Evolutionary conservation across 2,329 filamentous ascomycete species (phyloP).

Genomic region (Aspergillus bombycis): DNA sequence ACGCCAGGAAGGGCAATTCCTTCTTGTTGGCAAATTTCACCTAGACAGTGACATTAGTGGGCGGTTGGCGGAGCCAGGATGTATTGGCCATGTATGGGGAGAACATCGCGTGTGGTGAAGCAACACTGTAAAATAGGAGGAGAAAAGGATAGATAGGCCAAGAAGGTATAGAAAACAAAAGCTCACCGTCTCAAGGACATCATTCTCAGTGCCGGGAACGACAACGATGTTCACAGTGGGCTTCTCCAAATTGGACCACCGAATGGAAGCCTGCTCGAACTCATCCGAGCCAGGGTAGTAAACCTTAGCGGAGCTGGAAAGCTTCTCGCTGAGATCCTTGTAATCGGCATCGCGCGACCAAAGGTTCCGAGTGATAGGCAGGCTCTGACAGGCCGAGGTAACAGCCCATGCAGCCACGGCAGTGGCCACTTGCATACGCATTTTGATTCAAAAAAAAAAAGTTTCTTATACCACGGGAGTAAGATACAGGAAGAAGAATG

Average conservation of each 20-base stretch:
- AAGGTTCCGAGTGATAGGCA: background rate
- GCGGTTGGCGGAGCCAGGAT: too few relatives aligned
- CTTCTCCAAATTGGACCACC: conserved; percentile 51
- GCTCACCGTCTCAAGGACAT: conserved; percentile 51
- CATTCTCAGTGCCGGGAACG: conserved; percentile 51
- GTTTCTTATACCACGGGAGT: too few relatives aligned
- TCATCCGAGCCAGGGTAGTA: conserved; percentile 46
- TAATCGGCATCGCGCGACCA: conserved; percentile 15
- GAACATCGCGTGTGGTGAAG: background rate
- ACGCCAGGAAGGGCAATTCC: conserved; percentile 56
- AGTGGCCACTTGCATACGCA: conserved; percentile 17
- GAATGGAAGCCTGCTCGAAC: conserved; percentile 43
- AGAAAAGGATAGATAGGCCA: conserved; percentile 23
- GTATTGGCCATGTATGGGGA: too few relatives aligned
- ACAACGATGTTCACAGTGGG: conserved; percentile 53
- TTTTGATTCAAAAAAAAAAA: too few relatives aligned
- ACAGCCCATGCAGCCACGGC: conserved; percentile 31
- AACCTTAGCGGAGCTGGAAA: conserved; percentile 46
- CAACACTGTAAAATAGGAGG: background rate
- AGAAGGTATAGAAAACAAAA: too few relatives aligned
- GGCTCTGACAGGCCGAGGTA: conserved; percentile 9
- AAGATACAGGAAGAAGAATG: too few relatives aligned
- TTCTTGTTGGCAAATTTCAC: conserved; percentile 54
- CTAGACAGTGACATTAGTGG: conserved; percentile 26
- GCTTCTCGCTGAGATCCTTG: conserved; percentile 19